Percentiles rank a stretch among this genome's conserved stretches.
Conservation (phyloP, 83 land plant genomes). For the Picea abies region DNA sequence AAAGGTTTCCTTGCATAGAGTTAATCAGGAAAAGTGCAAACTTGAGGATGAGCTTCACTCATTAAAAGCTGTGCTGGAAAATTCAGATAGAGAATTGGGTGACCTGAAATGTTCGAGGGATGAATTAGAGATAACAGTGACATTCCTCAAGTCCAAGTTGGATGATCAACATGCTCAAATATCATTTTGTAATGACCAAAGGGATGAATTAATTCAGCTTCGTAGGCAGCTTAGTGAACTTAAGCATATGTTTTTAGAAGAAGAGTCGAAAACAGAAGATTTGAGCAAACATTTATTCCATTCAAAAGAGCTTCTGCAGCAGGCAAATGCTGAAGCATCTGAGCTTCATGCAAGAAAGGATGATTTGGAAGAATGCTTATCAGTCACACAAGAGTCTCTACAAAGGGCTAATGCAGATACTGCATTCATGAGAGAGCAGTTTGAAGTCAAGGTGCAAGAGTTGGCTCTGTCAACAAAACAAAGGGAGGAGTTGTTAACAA, state of each 20-base stretch:
- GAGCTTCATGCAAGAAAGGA: constrained; percentile 38
- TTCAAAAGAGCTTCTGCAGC: constrained; percentile 27
- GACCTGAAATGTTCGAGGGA: constrained; percentile 22
- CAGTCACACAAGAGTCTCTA: constrained; percentile 13
- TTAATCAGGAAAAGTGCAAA: constrained; percentile 23
- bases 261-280: constrained; percentile 20
- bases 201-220: constrained; percentile 6
- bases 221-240: constrained; percentile 5
- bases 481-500: constrained; percentile 32
- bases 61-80: constrained; percentile 33
- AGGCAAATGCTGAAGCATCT: constrained; percentile 19
- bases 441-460: constrained; percentile 31
- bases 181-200: constrained; percentile 20
- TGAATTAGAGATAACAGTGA: constrained; percentile 26
- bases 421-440: constrained; percentile 30
- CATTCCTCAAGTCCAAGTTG: constrained; percentile 29
- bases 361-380: constrained; percentile 32
- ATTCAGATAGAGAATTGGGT: constrained; percentile 22
- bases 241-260: neutral
- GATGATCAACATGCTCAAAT: constrained; percentile 12
- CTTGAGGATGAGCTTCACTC: constrained; percentile 27
- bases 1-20: constrained; percentile 18
- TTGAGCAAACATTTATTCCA: constrained; percentile 22
- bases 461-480: constrained; percentile 29
- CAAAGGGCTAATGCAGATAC: constrained; percentile 17